Conservation (phyloP, 768 basidiomycete species). For the Gloeopeniophorella convolvens region DNA sequence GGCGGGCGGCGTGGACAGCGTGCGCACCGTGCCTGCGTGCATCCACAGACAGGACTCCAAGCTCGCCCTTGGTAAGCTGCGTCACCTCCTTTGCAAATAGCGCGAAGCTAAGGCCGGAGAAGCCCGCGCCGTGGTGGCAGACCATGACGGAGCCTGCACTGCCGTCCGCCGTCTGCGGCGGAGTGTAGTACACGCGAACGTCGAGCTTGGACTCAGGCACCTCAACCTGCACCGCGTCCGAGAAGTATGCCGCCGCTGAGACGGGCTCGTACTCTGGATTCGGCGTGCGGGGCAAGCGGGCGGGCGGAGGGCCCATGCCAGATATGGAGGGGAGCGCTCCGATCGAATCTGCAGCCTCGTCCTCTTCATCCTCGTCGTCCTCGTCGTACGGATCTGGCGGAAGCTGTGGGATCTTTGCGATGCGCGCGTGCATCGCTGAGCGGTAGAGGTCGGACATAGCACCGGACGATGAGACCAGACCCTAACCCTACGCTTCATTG, state of each 20-base stretch:
- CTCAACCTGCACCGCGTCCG: constrained; percentile 69
- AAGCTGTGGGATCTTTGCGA: constrained; percentile 64
- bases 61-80: constrained; percentile 54
- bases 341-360: constrained; percentile 52
- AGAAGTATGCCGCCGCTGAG: constrained; percentile 71
- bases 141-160: constrained; percentile 62
- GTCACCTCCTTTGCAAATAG: constrained; percentile 78
- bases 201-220: constrained; percentile 58
- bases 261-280: constrained; percentile 70
- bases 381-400: constrained; percentile 29
- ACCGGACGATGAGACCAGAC: neutral
- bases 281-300: constrained; percentile 35
- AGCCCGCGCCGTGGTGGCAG: constrained; percentile 95
- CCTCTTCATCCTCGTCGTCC: constrained; percentile 43
- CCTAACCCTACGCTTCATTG: constrained; percentile 7
- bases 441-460: constrained; percentile 77
- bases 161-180: constrained; percentile 46
- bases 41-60: constrained; percentile 79
- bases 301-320: constrained; percentile 60
- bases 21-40: constrained; percentile 79
- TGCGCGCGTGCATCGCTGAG: constrained; percentile 67
- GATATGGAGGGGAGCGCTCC: constrained; percentile 53
- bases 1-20: neutral
- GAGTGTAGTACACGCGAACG: constrained; percentile 79
- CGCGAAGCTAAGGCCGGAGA: constrained; percentile 85